phyloP scores from a whole-genome alignment of 371 early-diverging fungal genomes.

The Apophysomyces trapeziformis region DNA sequence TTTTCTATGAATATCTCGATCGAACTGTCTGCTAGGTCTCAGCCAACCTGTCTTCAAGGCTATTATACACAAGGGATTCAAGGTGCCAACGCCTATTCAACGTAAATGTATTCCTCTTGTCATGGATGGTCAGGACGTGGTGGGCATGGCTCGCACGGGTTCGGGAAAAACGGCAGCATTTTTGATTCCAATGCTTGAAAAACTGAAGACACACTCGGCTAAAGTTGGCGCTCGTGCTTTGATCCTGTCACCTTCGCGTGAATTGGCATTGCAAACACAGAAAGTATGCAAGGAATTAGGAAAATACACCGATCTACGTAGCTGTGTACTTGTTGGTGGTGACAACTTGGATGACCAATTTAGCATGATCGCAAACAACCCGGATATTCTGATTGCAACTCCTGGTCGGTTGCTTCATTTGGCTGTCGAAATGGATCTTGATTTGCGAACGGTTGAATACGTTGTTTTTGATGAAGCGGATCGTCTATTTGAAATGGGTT shows the following conservation, averaged over 20 bases:
- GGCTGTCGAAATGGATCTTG: constrained; percentile 93
- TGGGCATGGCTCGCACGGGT: constrained; percentile 98
- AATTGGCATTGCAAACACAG: constrained; percentile 96
- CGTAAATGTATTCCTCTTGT: constrained; percentile 94
- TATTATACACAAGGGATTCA: constrained; percentile 90
- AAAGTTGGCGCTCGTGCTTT: constrained; percentile 89
- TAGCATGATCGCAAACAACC: constrained; percentile 87
- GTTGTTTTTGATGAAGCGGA: constrained; percentile 99
- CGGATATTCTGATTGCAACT: constrained; percentile 97
- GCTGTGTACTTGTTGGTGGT: constrained; percentile 94
- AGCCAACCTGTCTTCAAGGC: constrained; percentile 83
- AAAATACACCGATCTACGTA: constrained; percentile 90
- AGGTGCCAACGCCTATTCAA: constrained; percentile 99
- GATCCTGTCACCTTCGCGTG: constrained; percentile 92
- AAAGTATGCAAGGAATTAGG: constrained; percentile 89
- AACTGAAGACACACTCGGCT: constrained; percentile 86
- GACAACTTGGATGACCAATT: constrained; percentile 95
- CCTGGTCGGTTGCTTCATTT: constrained; percentile 97
- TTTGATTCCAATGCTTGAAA: constrained; percentile 93
- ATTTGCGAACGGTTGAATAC: constrained; percentile 88
- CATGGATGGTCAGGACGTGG: constrained; percentile 90
- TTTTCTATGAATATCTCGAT: constrained; percentile 4
- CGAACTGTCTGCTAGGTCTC: constrained; percentile 51
- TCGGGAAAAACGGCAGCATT: constrained; percentile 99
- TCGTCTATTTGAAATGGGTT: constrained; percentile 97